Evolutionary conservation across 805 yeast species (phyloP), one percentile per base, ranked within the genome.

Genomic region (Myxozyma udenii): DNA sequence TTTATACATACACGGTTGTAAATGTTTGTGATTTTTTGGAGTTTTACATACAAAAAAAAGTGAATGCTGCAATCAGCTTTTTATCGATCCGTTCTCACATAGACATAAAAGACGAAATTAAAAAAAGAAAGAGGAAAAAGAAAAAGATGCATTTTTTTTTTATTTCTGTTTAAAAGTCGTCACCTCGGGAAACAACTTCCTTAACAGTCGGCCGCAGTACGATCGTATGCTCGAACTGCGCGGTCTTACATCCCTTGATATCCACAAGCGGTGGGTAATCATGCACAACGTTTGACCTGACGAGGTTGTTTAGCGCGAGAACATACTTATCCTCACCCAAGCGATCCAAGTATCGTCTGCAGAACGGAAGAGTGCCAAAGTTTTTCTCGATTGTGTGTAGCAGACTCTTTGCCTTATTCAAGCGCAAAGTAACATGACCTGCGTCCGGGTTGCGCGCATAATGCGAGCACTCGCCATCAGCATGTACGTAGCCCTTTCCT

Each of bases 311-410:
- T 69, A 93, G 47, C 30, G 95, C 96, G 62, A 87, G 74, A 51
- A 91, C 74, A 64, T 93, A 91, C 71, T 89, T 90, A 41, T 89
- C 96, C 66, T 91, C 95, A 14, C 96, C 97, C 3, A 86, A 64
- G 60, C 95, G 78, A 66, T 93, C 99, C 66, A 93, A 74, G 67
- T 93, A 93, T 63, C 99, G 78, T 62, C 97, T 84, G 73, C 98
- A 93, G 80, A 90, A 93, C 2, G 99, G 98, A 61, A 93, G 75
- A 0, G 98, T 88, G 40, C 98, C 97, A 66, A 93, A 93, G 62
- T 86, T 80, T 50, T 78, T 74, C 66, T 88, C 83, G 63, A 93
- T 93, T 11, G 82, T 76, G 44, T 75, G 72, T 56, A 88, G 71
- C 59, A 93, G 73, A 40, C 78, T 74, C 67, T 81, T 84, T 23